phyloP scores from a whole-genome alignment of 805 yeast species.

The Lachancea nothofagi region DNA sequence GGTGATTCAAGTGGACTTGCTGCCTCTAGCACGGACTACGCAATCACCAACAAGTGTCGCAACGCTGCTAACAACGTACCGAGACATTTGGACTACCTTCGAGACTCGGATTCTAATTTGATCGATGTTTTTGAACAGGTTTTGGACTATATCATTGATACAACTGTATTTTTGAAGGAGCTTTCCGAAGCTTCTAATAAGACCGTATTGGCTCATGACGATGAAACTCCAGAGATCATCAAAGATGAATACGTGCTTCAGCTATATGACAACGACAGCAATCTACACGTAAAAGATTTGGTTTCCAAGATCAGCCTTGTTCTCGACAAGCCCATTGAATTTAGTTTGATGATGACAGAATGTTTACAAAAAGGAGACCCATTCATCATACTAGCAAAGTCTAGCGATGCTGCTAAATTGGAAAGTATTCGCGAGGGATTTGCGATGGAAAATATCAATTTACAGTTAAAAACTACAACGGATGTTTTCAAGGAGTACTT shows the following conservation, averaged over 20 bases:
- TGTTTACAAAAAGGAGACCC: conserved; percentile 17
- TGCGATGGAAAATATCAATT: conserved; percentile 18
- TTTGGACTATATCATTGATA: conserved; percentile 26
- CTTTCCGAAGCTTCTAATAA: conserved; percentile 6
- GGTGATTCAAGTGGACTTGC: conserved; percentile 26
- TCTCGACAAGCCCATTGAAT: conserved; percentile 25
- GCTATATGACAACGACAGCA: conserved; percentile 24
- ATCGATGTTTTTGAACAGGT: conserved; percentile 16
- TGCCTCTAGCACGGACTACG: conserved; percentile 6
- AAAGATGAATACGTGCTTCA: conserved; percentile 23
- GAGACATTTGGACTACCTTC: not conserved
- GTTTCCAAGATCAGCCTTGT: conserved; percentile 20
- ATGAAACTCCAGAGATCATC: conserved; percentile 2
- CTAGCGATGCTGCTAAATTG: conserved; percentile 17
- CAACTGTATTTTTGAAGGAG: conserved; percentile 13
- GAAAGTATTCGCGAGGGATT: conserved; percentile 17
- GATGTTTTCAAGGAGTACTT: conserved; percentile 25
- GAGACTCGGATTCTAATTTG: conserved; percentile 10
- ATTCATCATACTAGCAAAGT: conserved; percentile 21
- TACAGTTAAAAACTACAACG: conserved; percentile 18
- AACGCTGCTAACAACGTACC: conserved; percentile 2
- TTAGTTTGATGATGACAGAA: conserved; percentile 20
- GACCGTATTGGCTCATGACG: conserved; percentile 5
- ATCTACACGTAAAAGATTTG: conserved; percentile 24
- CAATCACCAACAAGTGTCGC: not conserved